Conservation (phyloP, 306 rosid genomes). For the Trifolium repens region DNA sequence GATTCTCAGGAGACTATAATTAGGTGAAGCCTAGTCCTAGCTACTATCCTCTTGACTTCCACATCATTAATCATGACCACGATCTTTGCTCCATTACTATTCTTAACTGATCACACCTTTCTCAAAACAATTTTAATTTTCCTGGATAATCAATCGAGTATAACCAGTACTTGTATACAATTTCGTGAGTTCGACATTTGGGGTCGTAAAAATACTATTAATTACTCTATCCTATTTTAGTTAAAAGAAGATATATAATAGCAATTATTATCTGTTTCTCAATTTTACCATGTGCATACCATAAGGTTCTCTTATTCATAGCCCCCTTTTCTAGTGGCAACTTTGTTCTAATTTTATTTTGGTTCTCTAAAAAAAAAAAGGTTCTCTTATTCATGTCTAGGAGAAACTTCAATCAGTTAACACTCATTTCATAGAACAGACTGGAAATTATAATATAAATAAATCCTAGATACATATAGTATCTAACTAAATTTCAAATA, state of each 20-base stretch:
- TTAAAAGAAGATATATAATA: constrained; percentile 18
- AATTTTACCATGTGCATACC: not conserved
- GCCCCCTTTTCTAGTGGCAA: too few species aligned
- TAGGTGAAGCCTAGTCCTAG: too few species aligned
- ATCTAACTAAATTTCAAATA: constrained; percentile 1
- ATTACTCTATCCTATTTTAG: not conserved
- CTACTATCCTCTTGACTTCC: not conserved
- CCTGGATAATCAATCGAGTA: not conserved
- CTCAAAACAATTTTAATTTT: not conserved
- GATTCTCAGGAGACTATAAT: not conserved
- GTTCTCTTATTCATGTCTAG: constrained; percentile 14
- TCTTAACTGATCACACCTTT: not conserved
- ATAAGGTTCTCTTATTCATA: not conserved
- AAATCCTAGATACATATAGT: constrained; percentile 17
- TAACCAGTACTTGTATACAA: not conserved
- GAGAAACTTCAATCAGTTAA: constrained; percentile 27
- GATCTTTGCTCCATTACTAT: not conserved
- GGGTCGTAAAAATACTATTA: not conserved
- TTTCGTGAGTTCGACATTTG: not conserved
- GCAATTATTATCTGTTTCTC: constrained; percentile 10
- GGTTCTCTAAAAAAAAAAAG: too few species aligned
- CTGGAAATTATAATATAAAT: constrained; percentile 1
- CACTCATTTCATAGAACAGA: constrained; percentile 26
- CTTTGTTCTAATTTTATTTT: too few species aligned
- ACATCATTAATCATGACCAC: not conserved